Percentiles rank a stretch among this genome's conserved stretches.
These are phyloP conservation scores for Choanephora cucurbitarum DNA, from an alignment of 371 early-diverging fungal genomes.

Conservation along the genomic window DNA sequence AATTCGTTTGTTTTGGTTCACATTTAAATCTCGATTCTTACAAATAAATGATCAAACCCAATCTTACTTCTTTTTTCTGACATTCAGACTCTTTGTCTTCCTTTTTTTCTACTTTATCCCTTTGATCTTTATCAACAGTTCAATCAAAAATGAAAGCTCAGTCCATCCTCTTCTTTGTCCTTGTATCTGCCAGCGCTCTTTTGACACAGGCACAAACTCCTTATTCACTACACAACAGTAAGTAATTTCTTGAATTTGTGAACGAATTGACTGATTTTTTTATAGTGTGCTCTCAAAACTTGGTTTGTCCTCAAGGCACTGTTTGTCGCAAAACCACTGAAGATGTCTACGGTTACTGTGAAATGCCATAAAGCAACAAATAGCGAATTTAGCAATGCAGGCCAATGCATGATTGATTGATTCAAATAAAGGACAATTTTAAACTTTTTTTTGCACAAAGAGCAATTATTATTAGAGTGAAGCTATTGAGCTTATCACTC, in stretches of 20 bases:
- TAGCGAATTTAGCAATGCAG: no score
- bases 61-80: no score
- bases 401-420: no score
- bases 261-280: not conserved
- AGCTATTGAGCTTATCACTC: no score
- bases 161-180: no score
- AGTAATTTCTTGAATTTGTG: not conserved
- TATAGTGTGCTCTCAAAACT: slow-evolving; percentile 45
- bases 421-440: no score
- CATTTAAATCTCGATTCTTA: not conserved
- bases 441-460: no score
- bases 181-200: no score
- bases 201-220: not conserved
- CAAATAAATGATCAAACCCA: not conserved
- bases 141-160: not conserved
- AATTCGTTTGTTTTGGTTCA: not conserved
- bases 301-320: slow-evolving; percentile 28
- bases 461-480: no score
- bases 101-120: not conserved
- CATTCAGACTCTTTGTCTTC: not conserved
- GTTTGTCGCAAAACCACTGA: slow-evolving; percentile 38
- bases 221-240: slow-evolving; percentile 21
- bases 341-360: slow-evolving; percentile 35
- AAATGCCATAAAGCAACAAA: slow-evolving; percentile 5
- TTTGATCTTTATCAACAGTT: not conserved